phyloP scores from a whole-genome alignment of 306 rosid genomes.

The Lupinus albus region DNA sequence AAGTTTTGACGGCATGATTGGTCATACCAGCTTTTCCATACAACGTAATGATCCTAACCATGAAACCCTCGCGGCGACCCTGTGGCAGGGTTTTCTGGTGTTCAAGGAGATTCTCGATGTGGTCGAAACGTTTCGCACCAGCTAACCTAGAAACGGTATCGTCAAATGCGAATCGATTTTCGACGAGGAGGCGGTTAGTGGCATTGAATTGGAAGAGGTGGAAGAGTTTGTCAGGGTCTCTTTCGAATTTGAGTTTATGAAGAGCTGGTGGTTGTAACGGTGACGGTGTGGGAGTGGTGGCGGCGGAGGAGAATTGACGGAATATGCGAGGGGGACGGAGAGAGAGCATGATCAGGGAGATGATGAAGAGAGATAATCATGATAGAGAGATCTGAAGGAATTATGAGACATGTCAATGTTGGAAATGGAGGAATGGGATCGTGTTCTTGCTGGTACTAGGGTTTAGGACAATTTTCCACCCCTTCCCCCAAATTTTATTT shows the following conservation, averaged over 20 bases:
- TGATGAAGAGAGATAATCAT: slow-evolving; percentile 41
- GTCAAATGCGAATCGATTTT: slow-evolving; percentile 67
- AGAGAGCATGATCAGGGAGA: slow-evolving; percentile 65
- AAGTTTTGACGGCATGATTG: slow-evolving; percentile 61
- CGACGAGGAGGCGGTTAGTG: slow-evolving; percentile 58
- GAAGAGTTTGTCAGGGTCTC: slow-evolving; percentile 66
- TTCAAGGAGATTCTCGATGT: slow-evolving; percentile 65
- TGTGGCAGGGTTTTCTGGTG: slow-evolving; percentile 75
- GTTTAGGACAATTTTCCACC: too few species aligned
- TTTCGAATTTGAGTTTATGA: slow-evolving; percentile 58
- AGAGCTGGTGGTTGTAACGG: slow-evolving; percentile 60
- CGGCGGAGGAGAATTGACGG: slow-evolving; percentile 43
- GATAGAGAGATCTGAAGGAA: too few species aligned
- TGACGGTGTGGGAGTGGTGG: not conserved
- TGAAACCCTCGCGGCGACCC: slow-evolving; percentile 74
- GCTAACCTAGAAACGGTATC: slow-evolving; percentile 72
- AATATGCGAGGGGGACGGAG: slow-evolving; percentile 73
- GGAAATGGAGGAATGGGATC: too few species aligned
- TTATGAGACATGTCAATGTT: too few species aligned
- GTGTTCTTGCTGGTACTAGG: too few species aligned
- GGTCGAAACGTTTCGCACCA: slow-evolving; percentile 70
- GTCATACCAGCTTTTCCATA: slow-evolving; percentile 81
- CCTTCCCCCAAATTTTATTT: too few species aligned
- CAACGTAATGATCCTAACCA: slow-evolving; percentile 63
- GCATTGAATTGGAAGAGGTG: slow-evolving; percentile 71